A percentile compares a stretch with the other conserved stretches of the same genome.
Conservation (phyloP, 306 rosid genomes). For the Elaeagnus macrophylla region DNA sequence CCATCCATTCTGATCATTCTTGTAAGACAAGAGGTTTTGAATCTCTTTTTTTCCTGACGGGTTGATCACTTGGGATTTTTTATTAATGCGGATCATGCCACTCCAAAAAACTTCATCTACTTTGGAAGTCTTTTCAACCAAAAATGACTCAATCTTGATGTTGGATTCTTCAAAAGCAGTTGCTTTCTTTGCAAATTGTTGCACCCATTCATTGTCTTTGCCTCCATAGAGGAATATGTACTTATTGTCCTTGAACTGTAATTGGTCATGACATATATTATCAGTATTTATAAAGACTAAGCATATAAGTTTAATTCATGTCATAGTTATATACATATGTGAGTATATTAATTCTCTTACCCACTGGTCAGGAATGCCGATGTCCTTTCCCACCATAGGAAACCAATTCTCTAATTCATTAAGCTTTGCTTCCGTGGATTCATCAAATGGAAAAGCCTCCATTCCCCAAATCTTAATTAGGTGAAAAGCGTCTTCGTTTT, state of each 20-base stretch:
- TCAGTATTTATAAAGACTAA: too few relatives aligned
- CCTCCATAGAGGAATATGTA: conserved; percentile 55
- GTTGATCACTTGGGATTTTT: background rate
- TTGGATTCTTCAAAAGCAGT: conserved; percentile 27
- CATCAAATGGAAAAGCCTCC: conserved; percentile 19
- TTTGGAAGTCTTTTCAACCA: conserved; percentile 10
- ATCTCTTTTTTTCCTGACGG: too few relatives aligned
- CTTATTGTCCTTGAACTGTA: conserved; percentile 35
- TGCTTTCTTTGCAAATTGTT: conserved; percentile 34
- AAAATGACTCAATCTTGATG: conserved; percentile 20
- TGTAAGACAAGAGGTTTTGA: conserved; percentile 43
- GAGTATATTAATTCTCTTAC: too few relatives aligned
- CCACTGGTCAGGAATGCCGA: too few relatives aligned
- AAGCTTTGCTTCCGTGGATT: conserved; percentile 7
- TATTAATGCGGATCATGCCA: too few relatives aligned
- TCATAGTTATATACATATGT: too few relatives aligned
- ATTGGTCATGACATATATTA: background rate
- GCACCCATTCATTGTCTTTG: conserved; percentile 32
- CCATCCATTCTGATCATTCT: conserved; percentile 53
- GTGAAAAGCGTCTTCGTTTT: conserved; percentile 17
- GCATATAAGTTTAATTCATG: background rate
- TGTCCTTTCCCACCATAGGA: conserved; percentile 3
- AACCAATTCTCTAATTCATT: conserved; percentile 17
- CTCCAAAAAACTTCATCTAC: conserved; percentile 35
- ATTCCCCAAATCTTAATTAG: conserved; percentile 18